A percentile compares a stretch with the other conserved stretches of the same genome.
Conservation (phyloP, 768 basidiomycete species). For the Tubosaeta sp. region DNA sequence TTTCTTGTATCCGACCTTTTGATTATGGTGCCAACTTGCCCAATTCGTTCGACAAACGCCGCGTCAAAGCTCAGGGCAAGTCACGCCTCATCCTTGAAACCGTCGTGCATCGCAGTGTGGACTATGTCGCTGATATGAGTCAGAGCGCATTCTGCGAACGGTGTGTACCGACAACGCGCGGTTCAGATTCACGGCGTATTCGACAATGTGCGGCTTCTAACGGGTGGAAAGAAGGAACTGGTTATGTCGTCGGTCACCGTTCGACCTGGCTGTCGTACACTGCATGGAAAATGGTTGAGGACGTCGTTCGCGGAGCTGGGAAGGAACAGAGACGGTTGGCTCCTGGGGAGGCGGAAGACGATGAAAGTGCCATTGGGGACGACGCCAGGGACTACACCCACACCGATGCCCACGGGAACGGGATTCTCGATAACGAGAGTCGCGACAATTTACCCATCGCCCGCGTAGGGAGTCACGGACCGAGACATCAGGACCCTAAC, state of each 20-base stretch:
- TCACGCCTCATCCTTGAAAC: slow-evolving; percentile 72
- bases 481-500: slow-evolving; percentile 47
- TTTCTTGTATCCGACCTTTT: slow-evolving; percentile 84
- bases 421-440: slow-evolving; percentile 45
- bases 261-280: slow-evolving; percentile 70
- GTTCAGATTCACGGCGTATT: slow-evolving; percentile 61
- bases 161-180: slow-evolving; percentile 74
- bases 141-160: slow-evolving; percentile 65
- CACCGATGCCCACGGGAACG: slow-evolving; percentile 36
- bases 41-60: slow-evolving; percentile 87
- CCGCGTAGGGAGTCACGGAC: slow-evolving; percentile 44
- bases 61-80: slow-evolving; percentile 79
- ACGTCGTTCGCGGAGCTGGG: slow-evolving; percentile 63
- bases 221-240: slow-evolving; percentile 73
- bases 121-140: slow-evolving; percentile 66
- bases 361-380: slow-evolving; percentile 56
- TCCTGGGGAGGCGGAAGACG: slow-evolving; percentile 43
- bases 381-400: slow-evolving; percentile 71
- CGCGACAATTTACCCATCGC: slow-evolving; percentile 63
- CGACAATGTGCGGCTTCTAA: slow-evolving; percentile 70
- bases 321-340: slow-evolving; percentile 45
- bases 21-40: slow-evolving; percentile 81
- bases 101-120: slow-evolving; percentile 55
- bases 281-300: slow-evolving; percentile 85
- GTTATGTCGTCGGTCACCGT: slow-evolving; percentile 64